Evolutionary conservation across 2,329 filamentous ascomycete genomes (phyloP).

Genomic region (Amphichorda felina): DNA sequence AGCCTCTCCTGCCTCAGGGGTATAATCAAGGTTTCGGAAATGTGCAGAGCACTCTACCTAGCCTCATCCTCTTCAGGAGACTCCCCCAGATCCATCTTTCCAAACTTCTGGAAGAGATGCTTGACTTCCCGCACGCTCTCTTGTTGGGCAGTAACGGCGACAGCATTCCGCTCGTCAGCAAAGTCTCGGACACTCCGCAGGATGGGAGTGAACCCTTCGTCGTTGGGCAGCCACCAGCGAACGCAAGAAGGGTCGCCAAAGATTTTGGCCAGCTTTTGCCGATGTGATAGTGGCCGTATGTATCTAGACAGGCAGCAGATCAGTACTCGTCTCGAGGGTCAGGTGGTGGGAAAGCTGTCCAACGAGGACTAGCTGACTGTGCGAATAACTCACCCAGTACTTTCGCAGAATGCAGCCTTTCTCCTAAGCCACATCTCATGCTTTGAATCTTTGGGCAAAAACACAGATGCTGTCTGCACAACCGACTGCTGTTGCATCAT

Average conservation of each 20-base stretch:
- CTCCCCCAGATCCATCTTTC: conserved; percentile 10
- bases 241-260: conserved; percentile 62
- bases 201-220: conserved; percentile 62
- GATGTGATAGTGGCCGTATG: conserved; percentile 65
- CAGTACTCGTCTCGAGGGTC: background rate
- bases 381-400: conserved; percentile 53
- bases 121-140: conserved; percentile 66
- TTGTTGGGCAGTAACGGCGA: conserved; percentile 40
- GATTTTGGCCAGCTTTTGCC: conserved; percentile 61
- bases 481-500: conserved; percentile 64
- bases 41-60: no score
- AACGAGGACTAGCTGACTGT: background rate
- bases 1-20: no score
- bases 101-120: conserved; percentile 56
- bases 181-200: conserved; percentile 70
- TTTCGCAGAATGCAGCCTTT: conserved; percentile 70
- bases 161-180: conserved; percentile 62
- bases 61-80: background rate
- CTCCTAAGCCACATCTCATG: conserved; percentile 70
- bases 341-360: no score
- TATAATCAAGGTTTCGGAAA: no score
- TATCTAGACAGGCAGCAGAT: conserved; percentile 43
- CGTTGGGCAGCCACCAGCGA: conserved; percentile 83
- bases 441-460: conserved; percentile 62
- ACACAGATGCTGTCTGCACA: conserved; percentile 64